Evolutionary conservation across 78 protist genomes (phyloP).

Genomic region (Planoprotostelium fungivorum): DNA sequence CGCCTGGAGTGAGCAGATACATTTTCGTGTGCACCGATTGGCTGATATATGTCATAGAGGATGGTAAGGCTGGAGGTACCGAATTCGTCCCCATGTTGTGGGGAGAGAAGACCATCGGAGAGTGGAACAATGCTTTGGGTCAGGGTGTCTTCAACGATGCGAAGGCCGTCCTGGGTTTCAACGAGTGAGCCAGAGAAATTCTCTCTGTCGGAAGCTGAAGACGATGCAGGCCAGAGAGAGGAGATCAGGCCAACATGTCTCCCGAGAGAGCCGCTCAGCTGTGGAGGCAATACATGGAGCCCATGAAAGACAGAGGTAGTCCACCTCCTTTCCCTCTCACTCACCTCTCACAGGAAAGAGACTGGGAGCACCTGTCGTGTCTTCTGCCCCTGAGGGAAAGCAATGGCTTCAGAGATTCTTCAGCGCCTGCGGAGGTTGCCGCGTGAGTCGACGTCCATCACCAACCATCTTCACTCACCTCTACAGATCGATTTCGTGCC

Average conservation of each 20-base stretch:
- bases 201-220: no score
- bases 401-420: not conserved
- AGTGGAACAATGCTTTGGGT: not conserved
- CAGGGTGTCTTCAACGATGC: not conserved
- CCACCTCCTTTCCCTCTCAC: no score
- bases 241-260: not conserved
- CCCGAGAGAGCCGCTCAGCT: not conserved
- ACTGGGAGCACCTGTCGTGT: not conserved
- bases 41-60: not conserved
- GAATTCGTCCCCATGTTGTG: not conserved
- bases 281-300: not conserved
- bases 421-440: not conserved
- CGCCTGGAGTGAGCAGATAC: not conserved
- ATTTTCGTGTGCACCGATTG: not conserved
- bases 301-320: not conserved
- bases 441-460: not conserved
- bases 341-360: not conserved
- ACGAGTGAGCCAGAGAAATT: not conserved
- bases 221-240: not conserved
- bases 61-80: not conserved
- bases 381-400: not conserved
- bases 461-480: no score
- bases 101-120: not conserved
- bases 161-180: not conserved
- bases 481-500: not conserved